Evolutionary conservation across 495 filamentous ascomycete genomes (phyloP).

Genomic region (Mytilinidion resinicola): DNA sequence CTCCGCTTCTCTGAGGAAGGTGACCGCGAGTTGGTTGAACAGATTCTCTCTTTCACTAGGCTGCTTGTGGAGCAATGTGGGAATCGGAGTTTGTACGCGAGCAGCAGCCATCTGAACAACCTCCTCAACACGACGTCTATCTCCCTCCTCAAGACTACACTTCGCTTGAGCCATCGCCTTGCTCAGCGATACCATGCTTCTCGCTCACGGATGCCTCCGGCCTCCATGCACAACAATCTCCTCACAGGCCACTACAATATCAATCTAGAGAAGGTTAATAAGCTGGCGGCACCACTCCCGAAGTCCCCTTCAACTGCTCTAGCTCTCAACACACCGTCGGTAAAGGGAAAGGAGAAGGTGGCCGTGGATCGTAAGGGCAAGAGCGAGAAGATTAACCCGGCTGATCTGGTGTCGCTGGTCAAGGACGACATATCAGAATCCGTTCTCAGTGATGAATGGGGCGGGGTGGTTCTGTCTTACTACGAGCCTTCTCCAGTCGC

Average conservation of each 20-base stretch:
- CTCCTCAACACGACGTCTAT: conserved; percentile 82
- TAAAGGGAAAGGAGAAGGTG: conserved; percentile 69
- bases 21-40: conserved; percentile 71
- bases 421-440: conserved; percentile 41
- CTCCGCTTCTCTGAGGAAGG: conserved; percentile 64
- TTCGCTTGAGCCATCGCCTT: conserved; percentile 72
- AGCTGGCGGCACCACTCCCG: conserved; percentile 74
- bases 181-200: conserved; percentile 90
- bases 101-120: conserved; percentile 79
- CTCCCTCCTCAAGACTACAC: conserved; percentile 63
- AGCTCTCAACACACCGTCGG: conserved; percentile 39
- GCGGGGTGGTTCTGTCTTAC: conserved; percentile 57
- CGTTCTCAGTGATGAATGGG: conserved; percentile 60
- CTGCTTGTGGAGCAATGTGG: conserved; percentile 90
- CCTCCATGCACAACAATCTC: conserved; percentile 62
- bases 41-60: conserved; percentile 74
- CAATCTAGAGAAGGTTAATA: conserved; percentile 79
- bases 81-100: conserved; percentile 92
- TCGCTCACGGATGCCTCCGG: conserved; percentile 58
- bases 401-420: conserved; percentile 68
- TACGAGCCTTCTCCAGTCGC: conserved; percentile 42
- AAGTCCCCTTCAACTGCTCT: conserved; percentile 48
- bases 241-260: conserved; percentile 89
- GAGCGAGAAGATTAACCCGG: conserved; percentile 55
- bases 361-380: conserved; percentile 38